phyloP scores from a whole-genome alignment of 1,139 yeast species.

The Lodderomyces beijingensis region DNA sequence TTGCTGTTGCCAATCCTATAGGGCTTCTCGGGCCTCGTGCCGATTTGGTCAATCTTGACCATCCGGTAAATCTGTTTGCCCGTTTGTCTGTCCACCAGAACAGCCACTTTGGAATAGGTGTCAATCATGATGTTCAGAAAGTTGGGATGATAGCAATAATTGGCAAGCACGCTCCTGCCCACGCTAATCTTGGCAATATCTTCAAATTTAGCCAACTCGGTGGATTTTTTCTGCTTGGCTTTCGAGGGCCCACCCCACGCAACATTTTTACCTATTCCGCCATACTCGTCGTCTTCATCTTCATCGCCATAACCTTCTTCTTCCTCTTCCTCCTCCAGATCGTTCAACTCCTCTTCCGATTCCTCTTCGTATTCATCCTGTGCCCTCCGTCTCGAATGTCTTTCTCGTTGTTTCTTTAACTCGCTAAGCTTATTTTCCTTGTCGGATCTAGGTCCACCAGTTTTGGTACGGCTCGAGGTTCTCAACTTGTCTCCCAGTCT shows the following conservation, averaged over 20 bases:
- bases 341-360: conserved; percentile 29
- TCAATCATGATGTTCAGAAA: conserved; percentile 68
- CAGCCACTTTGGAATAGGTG: conserved; percentile 76
- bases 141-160: conserved; percentile 77
- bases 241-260: conserved; percentile 47
- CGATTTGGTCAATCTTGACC: conserved; percentile 71
- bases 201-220: conserved; percentile 37
- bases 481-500: conserved; percentile 10
- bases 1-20: conserved; percentile 53
- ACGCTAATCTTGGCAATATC: conserved; percentile 71
- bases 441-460: conserved; percentile 21
- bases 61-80: conserved; percentile 72
- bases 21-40: conserved; percentile 48
- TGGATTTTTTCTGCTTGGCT: conserved; percentile 21
- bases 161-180: conserved; percentile 71
- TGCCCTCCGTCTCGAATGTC: conserved; percentile 40
- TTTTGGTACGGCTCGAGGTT: conserved; percentile 18
- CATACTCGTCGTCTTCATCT: conserved; percentile 26
- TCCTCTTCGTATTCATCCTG: conserved; percentile 32
- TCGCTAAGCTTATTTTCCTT: conserved; percentile 65
- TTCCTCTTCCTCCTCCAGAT: conserved; percentile 36
- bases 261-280: conserved; percentile 17
- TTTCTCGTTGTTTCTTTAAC: conserved; percentile 80
- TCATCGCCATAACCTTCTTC: conserved; percentile 40
- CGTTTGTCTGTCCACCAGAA: conserved; percentile 64